Evolutionary conservation across 176 grass and related monocot genomes (phyloP).

Genomic region (Aegilops tauschii): DNA sequence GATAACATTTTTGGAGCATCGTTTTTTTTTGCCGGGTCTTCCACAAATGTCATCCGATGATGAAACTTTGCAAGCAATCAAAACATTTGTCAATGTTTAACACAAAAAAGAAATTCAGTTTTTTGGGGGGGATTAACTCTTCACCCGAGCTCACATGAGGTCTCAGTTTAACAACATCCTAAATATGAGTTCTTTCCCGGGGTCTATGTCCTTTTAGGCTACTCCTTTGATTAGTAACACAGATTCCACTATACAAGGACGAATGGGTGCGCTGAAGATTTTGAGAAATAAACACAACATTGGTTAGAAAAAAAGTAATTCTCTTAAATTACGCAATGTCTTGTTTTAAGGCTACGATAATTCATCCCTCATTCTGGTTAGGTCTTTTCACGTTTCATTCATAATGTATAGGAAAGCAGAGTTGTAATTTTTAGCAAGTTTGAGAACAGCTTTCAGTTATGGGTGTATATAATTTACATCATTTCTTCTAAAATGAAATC

Average conservation of each 20-base stretch:
- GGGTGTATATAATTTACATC: not conserved
- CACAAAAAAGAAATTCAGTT: too few relatives aligned
- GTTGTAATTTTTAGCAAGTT: not conserved
- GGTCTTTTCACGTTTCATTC: not conserved
- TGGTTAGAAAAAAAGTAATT: not conserved
- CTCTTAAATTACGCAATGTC: not conserved
- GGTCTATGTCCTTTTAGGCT: not conserved
- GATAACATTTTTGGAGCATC: too few relatives aligned
- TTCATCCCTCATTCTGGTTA: not conserved
- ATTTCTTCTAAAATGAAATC: not conserved
- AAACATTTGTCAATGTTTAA: too few relatives aligned
- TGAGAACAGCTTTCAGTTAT: not conserved
- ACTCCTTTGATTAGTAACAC: not conserved
- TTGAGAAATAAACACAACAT: too few relatives aligned
- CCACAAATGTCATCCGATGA: too few relatives aligned
- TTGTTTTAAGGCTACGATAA: not conserved
- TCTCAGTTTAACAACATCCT: too few relatives aligned
- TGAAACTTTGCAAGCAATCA: too few relatives aligned
- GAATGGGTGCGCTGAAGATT: too few relatives aligned
- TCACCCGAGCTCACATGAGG: too few relatives aligned
- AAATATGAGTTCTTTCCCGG: not conserved
- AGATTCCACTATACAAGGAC: too few relatives aligned
- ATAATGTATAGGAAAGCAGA: not conserved
- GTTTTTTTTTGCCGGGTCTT: too few relatives aligned
- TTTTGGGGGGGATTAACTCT: too few relatives aligned